Evolutionary conservation across 805 yeast species (phyloP), one percentile per base, ranked within the genome.

Genomic region (Metschnikowia bowlesiae): DNA sequence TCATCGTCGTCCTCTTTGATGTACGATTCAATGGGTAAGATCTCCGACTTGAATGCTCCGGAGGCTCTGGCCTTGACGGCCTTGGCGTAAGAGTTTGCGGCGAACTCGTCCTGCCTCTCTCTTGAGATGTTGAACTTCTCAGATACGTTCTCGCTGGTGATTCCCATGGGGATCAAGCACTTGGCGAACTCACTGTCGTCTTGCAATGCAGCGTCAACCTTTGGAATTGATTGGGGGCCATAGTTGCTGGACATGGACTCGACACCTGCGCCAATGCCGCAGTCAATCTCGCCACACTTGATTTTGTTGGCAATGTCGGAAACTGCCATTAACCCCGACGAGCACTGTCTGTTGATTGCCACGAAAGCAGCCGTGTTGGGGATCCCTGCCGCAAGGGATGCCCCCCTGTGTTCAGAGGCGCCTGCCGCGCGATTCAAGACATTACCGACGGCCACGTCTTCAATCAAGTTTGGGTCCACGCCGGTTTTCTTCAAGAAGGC

Each of bases 101-200:
- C 96, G 71, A 90, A 94, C 52, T 73, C 84, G 67, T 92, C 99
- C 70, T 91, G 98, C 54, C 76, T 82, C 32, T 65, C 61, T 67
- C 98, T 82, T 29, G 83, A 62, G 52, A 92, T 76, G 54, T 71
- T 68, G 69, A 76, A 91, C 66, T 79, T 78, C 39, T 70, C 68
- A 30, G 95, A 91, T 50, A 92, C 87, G 67, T 92, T 92, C 74
- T 92, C 98, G 64, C 89, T 87, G 48, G 98, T 92, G 62, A 85
- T 84, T 42, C 98, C 98, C 98, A 92, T 92, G 57, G 98, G 98
- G 55, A 92, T 82, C 68, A 86, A 72, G 71, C 97, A 92, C 68
- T 84, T 84, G 71, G 62, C 68, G 69, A 73, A 65, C 59, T 70
- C 72, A 22, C 64, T 57, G 56, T 72, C 53, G 22, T 71, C 74